Evolutionary conservation across 495 filamentous ascomycete genomes (phyloP), one percentile per base, ranked within the genome.

Genomic region (Penicillium odoratum): DNA sequence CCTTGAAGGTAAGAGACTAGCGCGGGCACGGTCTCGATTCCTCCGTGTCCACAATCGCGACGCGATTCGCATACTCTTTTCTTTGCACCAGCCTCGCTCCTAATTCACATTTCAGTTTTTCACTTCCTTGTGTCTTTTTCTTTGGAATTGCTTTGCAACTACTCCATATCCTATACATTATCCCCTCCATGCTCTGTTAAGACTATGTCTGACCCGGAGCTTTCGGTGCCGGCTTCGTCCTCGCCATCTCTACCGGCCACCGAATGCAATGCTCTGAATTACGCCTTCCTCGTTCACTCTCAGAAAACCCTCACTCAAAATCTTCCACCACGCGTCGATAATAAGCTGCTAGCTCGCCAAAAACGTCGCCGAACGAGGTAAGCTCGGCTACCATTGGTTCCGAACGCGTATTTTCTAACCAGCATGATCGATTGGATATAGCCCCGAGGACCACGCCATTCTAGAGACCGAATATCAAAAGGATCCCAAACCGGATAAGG

Each of bases 401-500:
- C 13, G 38, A 40, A 58, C 53, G 57, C 60, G 58, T 65, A 48
- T 43, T 60, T 40, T 56, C 26, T 57, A 58, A 45, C 44, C 47
- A 53, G 26, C 40, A 16, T 30, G 10, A 18, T 3, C 11, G 8
- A 5, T 43, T 16, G 16, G 30, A n/a, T 73, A 58, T 69, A 94
- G 90, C 60, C 86, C 88, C 8, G 87, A 93, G 72, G 94, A 98
- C 71, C 93, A 97, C 77, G 84, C 88, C 5, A 85, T 93, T 58
- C 88, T 98, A 50, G 93, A 98, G 74, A 81, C 86, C 28, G 93
- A 94, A 64, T 98, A 96, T 69, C 80, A 85, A 60, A 79, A 78
- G 36, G 93, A 97, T 67, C 81, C 92, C 4, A 97, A 96, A 69
- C 95, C 95, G 52, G 94, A 98, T 77, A 97, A 97, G 73, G 80